Base-by-base conservation (phyloP, 768 basidiomycete genomes). In the Boletus eberwhitei region DNA sequence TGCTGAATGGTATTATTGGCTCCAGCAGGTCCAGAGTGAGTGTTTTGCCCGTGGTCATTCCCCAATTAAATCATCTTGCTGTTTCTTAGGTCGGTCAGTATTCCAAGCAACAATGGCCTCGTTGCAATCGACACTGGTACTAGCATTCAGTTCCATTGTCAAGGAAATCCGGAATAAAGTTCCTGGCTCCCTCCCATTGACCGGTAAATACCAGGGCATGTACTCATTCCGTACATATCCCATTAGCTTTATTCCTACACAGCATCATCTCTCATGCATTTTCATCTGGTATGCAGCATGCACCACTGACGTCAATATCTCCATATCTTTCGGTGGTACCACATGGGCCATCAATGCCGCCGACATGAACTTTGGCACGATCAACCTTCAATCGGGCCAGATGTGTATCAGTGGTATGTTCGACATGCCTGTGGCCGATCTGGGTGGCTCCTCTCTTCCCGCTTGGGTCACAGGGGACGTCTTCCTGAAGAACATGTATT, bases 71-170 rank as follows among this genome's bases (percentile, higher is more conserved):
- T 13, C 17, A 13, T 26, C 29, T 4, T 31, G 14, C 31, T 53
- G 37, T 34, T 43, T 21, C 44, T 22, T 45, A 88, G 87, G 3
- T 53, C 65, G 0, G 67, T 87, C 17, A 40, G 60, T 1, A 65
- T 86, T 17, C 57, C 79, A 2, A 68, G 74, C 0, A 79, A 78
- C 13, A 52, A 50, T 41, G 41, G 68, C 0, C 64, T 85, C 13
- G 78, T 86, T 24, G 93, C 90, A 4, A 95, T 98, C 57, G 93
- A 96, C 64, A 95, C 93, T 2, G 93, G 93, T 31, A 96, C 94
- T 0, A 94, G 92, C 7, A 79, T 97, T 98, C 57, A 68, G 80
- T 0, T 70, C 61, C 0, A 83, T 83, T 46, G 85, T 90, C 8
- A 55, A 69, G 22, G 73, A 74, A 13, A 78, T 97, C 50, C 96